phyloP scores from a whole-genome alignment of 805 yeast genomes.

The Nakazawaea wyomingensis region DNA sequence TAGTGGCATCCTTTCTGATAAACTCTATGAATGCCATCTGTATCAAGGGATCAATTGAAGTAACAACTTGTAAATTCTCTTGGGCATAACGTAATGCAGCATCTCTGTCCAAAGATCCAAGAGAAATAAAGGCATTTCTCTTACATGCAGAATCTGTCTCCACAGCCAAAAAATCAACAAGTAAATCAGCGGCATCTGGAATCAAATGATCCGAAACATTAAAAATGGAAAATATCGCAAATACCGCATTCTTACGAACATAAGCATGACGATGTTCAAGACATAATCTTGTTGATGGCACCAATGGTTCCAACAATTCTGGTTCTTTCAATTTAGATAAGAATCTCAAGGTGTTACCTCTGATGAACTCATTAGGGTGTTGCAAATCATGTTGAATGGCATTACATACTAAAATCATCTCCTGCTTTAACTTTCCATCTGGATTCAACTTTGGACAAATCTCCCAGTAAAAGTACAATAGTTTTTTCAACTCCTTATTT shows the following conservation, averaged over 20 bases:
- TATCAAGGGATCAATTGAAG: constrained; percentile 70
- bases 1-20: constrained; percentile 73
- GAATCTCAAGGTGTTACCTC: constrained; percentile 93
- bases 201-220: constrained; percentile 79
- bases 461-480: constrained; percentile 96
- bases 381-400: constrained; percentile 96
- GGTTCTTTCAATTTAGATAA: constrained; percentile 87
- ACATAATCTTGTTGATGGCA: constrained; percentile 87
- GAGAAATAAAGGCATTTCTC: constrained; percentile 89
- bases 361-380: constrained; percentile 95
- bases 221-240: constrained; percentile 81
- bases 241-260: constrained; percentile 94
- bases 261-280: constrained; percentile 96
- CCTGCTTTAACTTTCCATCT: constrained; percentile 91
- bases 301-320: constrained; percentile 90
- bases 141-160: constrained; percentile 93
- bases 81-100: constrained; percentile 80
- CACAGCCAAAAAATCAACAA: constrained; percentile 63
- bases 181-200: constrained; percentile 92
- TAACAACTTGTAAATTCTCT: constrained; percentile 55
- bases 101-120: constrained; percentile 77
- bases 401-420: constrained; percentile 97
- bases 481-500: constrained; percentile 84
- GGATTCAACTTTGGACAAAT: constrained; percentile 87
- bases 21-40: constrained; percentile 91